Percentiles rank a stretch among this genome's conserved stretches.
Conservation (phyloP, 2,329 filamentous ascomycete genomes). For the Curvularia sp. region DNA sequence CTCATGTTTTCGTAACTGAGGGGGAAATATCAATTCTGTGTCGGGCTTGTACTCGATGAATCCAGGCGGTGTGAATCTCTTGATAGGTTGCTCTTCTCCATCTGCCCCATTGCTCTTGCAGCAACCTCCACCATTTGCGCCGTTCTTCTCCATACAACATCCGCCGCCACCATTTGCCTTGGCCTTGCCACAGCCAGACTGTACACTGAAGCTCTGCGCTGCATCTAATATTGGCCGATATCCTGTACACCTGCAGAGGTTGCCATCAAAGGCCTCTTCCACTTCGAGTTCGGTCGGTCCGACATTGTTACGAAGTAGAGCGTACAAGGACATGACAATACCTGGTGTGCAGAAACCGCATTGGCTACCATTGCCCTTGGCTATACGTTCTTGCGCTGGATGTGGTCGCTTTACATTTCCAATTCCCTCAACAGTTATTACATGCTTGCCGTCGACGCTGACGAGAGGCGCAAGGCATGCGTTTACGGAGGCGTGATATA, state of each 20-base stretch:
- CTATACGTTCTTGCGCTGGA: conserved; percentile 88
- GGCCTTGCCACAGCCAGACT: conserved; percentile 63
- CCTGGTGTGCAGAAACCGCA: conserved; percentile 97
- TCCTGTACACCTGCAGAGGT: conserved; percentile 92
- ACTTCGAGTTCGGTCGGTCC: conserved; percentile 80
- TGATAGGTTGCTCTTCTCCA: conserved; percentile 55
- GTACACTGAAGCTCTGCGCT: conserved; percentile 82
- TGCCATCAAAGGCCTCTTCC: conserved; percentile 97
- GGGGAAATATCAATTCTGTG: conserved; percentile 94
- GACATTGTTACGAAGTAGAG: conserved; percentile 83
- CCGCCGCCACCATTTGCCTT: conserved; percentile 66
- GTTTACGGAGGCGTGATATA: conserved; percentile 97
- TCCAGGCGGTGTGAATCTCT: conserved; percentile 80
- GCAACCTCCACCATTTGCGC: conserved; percentile 54
- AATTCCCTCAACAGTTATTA: conserved; percentile 97
- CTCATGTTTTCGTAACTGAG: conserved; percentile 80
- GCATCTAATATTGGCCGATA: conserved; percentile 94
- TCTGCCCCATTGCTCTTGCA: conserved; percentile 49
- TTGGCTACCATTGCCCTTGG: conserved; percentile 89
- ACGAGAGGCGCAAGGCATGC: conserved; percentile 92
- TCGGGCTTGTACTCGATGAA: conserved; percentile 95
- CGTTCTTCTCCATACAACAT: conserved; percentile 72
- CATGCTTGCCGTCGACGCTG: conserved; percentile 95
- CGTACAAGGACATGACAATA: conserved; percentile 97
- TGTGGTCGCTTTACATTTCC: conserved; percentile 87